Evolutionary conservation across 2,329 filamentous ascomycete genomes (phyloP), one percentile per base, ranked within the genome.

Genomic region (Aspergillus aculeatus): DNA sequence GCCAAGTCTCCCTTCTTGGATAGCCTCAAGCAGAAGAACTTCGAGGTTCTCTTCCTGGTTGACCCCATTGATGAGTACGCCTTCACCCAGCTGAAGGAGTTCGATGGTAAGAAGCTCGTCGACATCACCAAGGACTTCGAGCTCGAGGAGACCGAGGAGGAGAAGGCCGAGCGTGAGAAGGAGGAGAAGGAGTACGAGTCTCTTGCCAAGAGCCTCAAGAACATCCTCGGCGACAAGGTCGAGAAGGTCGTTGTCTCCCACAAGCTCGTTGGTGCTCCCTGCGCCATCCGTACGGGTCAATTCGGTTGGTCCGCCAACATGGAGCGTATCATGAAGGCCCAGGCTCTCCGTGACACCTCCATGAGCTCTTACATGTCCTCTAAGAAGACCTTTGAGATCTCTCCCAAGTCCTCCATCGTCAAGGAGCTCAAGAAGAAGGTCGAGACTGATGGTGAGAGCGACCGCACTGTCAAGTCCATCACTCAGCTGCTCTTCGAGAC

Each of bases 271-370:
- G 90, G 90, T 77, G 87, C 95, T 67, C 95, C 95, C 75, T 98
- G 95, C 82, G 95, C 95, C 78, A 98, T 99, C 86, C 94, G 95
- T 81, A 99, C 95, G 71, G 95, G 95, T 76, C 95, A 98, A 84
- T 99, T 99, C 81, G 95, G 95, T 82, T 99, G 95, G 95, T 98
- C 94, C 60, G 95, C 95, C 78, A 99, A 99, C 88, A 99, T 99
- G 95, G 95, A 99, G 88, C 95, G 95, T 86, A 99, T 99, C 89
- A 99, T 99, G 95, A 99, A 99, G 90, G 95, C 95, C 29, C 95
- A 99, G 86, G 95, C 95, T 76, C 94, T 99, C 75, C 95, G 95
- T 84, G 95, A 99, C 84, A 99, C 95, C 71, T 97, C 93, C 75
- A 99, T 99, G 95, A 92, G 87, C 82, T 96, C 92, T 73, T 99